Evolutionary conservation across 2,329 filamentous ascomycete species (phyloP).

Genomic region (Cladophialophora carrionii): DNA sequence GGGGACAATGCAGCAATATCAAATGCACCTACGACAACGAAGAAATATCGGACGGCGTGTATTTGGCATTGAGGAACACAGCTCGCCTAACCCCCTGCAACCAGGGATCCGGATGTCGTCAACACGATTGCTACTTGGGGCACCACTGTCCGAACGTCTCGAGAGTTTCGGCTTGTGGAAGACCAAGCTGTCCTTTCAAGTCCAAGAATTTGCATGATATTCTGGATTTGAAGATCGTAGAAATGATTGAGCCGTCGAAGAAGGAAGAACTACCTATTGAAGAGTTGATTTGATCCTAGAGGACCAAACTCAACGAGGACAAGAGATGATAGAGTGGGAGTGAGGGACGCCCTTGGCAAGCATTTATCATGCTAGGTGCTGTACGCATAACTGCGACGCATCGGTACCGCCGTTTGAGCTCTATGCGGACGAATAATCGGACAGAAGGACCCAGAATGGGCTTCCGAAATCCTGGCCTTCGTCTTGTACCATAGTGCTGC

Average conservation of each 20-base stretch:
- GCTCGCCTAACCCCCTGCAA: constrained; percentile 51
- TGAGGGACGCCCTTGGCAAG: constrained; percentile 11
- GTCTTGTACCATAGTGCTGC: background rate
- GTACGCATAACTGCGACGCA: background rate
- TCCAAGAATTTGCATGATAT: constrained; percentile 23
- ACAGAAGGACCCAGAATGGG: background rate
- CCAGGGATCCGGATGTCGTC: constrained; percentile 48
- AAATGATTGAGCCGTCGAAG: constrained; percentile 19
- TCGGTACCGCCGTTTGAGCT: background rate
- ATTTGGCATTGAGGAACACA: constrained; percentile 51
- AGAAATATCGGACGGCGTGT: constrained; percentile 46
- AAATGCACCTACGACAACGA: constrained; percentile 53
- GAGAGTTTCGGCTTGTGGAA: constrained; percentile 20
- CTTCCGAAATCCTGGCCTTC: background rate
- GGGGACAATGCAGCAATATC: constrained; percentile 34
- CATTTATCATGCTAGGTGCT: background rate
- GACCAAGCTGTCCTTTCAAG: constrained; percentile 25
- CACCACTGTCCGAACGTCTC: constrained; percentile 43
- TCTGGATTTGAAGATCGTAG: constrained; percentile 23
- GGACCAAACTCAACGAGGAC: background rate
- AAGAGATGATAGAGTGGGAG: background rate
- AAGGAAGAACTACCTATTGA: background rate
- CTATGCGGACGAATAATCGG: background rate
- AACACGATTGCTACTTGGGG: constrained; percentile 50
- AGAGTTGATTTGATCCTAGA: background rate